These are phyloP conservation scores for Fusarium sp. DNA, from an alignment of 2,329 filamentous ascomycete species.

Conservation along the genomic window DNA sequence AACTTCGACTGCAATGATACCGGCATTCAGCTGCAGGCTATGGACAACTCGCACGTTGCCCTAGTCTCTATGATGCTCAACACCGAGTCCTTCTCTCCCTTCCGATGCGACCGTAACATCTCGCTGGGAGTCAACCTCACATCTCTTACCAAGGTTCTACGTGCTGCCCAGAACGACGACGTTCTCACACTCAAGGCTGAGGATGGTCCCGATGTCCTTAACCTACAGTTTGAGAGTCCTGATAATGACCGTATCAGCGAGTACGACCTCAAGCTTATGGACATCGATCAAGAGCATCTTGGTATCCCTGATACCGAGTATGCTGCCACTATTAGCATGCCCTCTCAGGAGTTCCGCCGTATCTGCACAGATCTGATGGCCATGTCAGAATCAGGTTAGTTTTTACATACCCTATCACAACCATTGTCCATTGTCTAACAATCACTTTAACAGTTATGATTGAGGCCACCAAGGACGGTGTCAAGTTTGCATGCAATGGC, in stretches of 20 bases:
- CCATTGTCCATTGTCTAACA: slow-evolving; percentile 8
- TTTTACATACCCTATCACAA: background rate
- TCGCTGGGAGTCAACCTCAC: slow-evolving; percentile 97
- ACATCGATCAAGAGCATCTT: slow-evolving; percentile 99
- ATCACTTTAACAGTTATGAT: slow-evolving; percentile 77
- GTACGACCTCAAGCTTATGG: slow-evolving; percentile 99
- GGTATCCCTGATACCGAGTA: slow-evolving; percentile 99
- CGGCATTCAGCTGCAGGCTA: slow-evolving; percentile 96
- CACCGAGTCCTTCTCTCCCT: slow-evolving; percentile 92
- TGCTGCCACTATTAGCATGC: slow-evolving; percentile 90
- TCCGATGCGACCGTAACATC: slow-evolving; percentile 98
- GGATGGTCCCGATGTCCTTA: slow-evolving; percentile 94
- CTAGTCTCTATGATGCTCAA: slow-evolving; percentile 99
- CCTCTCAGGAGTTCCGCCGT: slow-evolving; percentile 88
- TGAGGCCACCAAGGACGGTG: slow-evolving; percentile 95
- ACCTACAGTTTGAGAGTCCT: slow-evolving; percentile 93
- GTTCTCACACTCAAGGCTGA: slow-evolving; percentile 97
- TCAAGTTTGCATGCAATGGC: slow-evolving; percentile 93
- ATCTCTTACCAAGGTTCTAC: slow-evolving; percentile 96
- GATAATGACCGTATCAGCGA: slow-evolving; percentile 93
- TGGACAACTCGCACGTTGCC: slow-evolving; percentile 99
- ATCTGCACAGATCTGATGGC: slow-evolving; percentile 94
- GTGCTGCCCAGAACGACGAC: slow-evolving; percentile 93
- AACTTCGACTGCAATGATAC: slow-evolving; percentile 99
- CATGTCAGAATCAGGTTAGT: slow-evolving; percentile 93